Conservation (phyloP, 2,329 filamentous ascomycete species). For the Penicillium sp. region DNA sequence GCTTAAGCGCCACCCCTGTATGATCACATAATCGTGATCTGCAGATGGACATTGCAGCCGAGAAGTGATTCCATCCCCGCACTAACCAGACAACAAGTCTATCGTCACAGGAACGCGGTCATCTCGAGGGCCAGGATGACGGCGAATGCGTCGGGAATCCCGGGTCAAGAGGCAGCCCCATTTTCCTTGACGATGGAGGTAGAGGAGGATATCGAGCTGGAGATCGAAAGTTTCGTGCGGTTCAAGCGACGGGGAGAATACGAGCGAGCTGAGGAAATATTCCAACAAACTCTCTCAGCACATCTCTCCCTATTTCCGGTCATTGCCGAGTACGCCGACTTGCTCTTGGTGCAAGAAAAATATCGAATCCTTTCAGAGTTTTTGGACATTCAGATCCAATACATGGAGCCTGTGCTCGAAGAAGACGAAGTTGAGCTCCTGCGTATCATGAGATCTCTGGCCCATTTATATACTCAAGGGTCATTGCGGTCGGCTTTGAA, state of each 20-base stretch:
- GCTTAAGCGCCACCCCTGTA: neutral
- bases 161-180: constrained; percentile 6
- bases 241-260: constrained; percentile 14
- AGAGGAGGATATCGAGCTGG: constrained; percentile 16
- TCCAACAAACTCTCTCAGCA: neutral
- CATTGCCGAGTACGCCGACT: constrained; percentile 1
- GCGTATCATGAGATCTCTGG: neutral
- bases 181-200: constrained; percentile 11
- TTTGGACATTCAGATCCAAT: neutral
- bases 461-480: neutral
- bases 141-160: neutral
- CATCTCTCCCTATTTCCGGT: neutral
- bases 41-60: neutral
- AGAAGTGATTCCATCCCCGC: neutral
- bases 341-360: neutral
- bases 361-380: neutral
- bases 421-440: neutral
- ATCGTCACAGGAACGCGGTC: neutral
- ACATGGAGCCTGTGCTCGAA: neutral
- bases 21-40: neutral
- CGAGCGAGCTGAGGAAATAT: constrained; percentile 3
- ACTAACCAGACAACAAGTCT: neutral
- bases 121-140: neutral
- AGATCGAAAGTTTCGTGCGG: constrained; percentile 16
- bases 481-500: neutral